Conservation (phyloP, 1,139 yeast genomes). For the Geotrichum histeridarum region DNA sequence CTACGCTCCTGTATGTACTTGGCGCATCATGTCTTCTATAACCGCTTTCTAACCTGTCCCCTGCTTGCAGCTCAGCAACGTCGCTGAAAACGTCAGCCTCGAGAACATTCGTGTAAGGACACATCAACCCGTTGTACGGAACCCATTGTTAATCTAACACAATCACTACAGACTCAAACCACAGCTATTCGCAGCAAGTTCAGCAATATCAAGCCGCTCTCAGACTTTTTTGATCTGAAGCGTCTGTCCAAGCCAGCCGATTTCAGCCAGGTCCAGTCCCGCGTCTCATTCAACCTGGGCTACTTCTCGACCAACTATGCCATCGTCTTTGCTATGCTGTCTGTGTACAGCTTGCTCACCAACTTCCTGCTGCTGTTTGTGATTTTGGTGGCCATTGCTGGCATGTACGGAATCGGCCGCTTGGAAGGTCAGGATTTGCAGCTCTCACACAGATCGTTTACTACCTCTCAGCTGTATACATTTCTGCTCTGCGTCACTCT, state of each 20-base stretch:
- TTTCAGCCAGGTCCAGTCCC: conserved; percentile 81
- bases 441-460: conserved; percentile 41
- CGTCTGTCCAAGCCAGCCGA: conserved; percentile 86
- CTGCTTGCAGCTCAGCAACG: no score
- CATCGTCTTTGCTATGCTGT: conserved; percentile 63
- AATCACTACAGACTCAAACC: conserved; percentile 34
- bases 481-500: conserved; percentile 63
- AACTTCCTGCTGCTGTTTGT: conserved; percentile 82
- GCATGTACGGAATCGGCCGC: conserved; percentile 71
- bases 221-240: conserved; percentile 88
- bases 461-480: conserved; percentile 84
- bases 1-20: no score
- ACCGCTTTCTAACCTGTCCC: no score
- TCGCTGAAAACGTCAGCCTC: conserved; percentile 1
- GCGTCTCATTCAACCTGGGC: conserved; percentile 79
- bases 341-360: conserved; percentile 70
- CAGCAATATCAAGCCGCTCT: conserved; percentile 77
- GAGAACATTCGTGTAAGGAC: conserved; percentile 17
- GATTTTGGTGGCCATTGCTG: conserved; percentile 50
- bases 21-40: no score
- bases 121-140: background rate
- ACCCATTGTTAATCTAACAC: background rate
- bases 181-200: conserved; percentile 55
- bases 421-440: conserved; percentile 79
- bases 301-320: conserved; percentile 87